Evolutionary conservation across 1,139 yeast species (phyloP).

Genomic region (Hemisphaericaspora subhashii): DNA sequence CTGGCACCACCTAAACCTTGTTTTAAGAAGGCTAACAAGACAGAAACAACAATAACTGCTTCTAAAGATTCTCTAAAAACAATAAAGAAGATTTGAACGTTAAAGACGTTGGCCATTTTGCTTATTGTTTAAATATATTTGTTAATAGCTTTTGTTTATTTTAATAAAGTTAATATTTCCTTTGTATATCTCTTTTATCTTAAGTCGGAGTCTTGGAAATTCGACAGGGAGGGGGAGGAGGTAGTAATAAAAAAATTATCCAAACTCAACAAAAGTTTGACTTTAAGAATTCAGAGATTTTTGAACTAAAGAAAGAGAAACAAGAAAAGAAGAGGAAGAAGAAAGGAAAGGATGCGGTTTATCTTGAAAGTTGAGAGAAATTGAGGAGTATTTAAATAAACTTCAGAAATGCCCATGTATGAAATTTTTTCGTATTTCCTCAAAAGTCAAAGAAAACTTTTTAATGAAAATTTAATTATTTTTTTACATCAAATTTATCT

Average conservation of each 20-base stretch:
- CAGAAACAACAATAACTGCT: slow-evolving; percentile 87
- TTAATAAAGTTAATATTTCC: background rate
- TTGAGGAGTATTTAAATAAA: background rate
- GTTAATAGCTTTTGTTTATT: background rate
- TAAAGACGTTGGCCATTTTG: slow-evolving; percentile 46
- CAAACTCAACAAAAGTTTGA: background rate
- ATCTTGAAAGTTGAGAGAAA: no score
- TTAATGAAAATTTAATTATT: background rate
- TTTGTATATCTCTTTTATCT: background rate
- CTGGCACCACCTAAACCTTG: slow-evolving; percentile 68
- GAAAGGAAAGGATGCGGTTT: no score
- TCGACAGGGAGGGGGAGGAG: background rate
- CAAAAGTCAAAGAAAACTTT: background rate
- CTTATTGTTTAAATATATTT: background rate
- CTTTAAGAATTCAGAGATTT: background rate
- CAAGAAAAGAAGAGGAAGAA: background rate
- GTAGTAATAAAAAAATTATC: background rate
- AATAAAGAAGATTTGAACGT: slow-evolving; percentile 71
- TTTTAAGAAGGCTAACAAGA: slow-evolving; percentile 82
- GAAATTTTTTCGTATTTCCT: no score
- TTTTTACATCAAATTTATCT: background rate
- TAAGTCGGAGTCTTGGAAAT: background rate
- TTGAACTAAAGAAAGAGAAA: background rate
- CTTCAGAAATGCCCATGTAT: no score
- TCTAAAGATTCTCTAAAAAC: slow-evolving; percentile 89